Evolutionary conservation across 352 stramenopile species (phyloP), one percentile per base, ranked within the genome.

Genomic region (Globisporangium heterothallicum): DNA sequence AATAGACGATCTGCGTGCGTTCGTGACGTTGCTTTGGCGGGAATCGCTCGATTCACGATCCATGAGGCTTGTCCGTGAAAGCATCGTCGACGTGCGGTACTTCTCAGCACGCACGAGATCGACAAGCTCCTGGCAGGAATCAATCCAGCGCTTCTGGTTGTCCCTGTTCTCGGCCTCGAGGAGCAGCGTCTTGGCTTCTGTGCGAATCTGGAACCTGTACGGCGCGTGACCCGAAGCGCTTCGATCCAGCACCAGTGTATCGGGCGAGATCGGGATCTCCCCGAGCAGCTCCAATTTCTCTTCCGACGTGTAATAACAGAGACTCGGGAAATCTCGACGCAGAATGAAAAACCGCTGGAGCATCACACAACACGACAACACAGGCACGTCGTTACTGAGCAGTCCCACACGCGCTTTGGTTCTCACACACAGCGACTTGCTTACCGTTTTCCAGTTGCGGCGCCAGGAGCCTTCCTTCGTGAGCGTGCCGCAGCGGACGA

Each of bases 231-330:
- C 73, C 4, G 57, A 45, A 8, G 65, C 63, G 51, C 74, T 83
- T 34, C 71, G 70, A 61, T 92, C 78, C 30, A 92, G 58, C 42
- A 93, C 66, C n/a, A 88, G 71, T 22, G 83, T 88, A 58, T 93
- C 80, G 51, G 71, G 66, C 16, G 72, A 80, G 42, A 93, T 78
- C 4, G 68, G 59, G 40, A 92, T 82, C 32, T 80, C 61, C 9
- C 83, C 83, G 27, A 93, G 53, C 21, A 93, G 53, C 63, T 91
- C 76, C 34, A 91, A 70, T 44, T 89, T 91, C 32, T 91, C 77
- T 51, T 93, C 80, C 6, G 80, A 90, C 30, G 79, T 83, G 63
- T 84, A 93, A 63, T 93, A 93, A 54, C 75, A 83, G 26, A 93
- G 63, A 46, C 74, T 82, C 42, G 83, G 83, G 18, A 70, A 78